Conservation (phyloP, 1,284 basidiomycete genomes). For the Fomitopsis pinicola region DNA sequence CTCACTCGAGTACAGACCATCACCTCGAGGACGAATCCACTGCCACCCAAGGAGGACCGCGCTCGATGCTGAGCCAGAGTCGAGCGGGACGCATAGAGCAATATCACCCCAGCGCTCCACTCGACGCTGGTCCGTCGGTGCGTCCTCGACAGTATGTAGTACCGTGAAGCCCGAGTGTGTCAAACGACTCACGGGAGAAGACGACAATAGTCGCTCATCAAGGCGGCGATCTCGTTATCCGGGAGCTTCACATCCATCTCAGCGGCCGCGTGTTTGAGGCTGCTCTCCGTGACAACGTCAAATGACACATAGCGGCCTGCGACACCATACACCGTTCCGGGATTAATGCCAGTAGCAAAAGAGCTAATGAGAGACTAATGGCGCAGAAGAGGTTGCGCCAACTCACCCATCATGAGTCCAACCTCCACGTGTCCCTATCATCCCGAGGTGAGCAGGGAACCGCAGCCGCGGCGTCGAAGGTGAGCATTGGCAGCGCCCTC, state of each 20-base stretch:
- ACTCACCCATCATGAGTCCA: slow-evolving; percentile 29
- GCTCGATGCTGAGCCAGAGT: background rate
- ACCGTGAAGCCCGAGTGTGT: background rate
- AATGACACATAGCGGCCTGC: slow-evolving; percentile 28
- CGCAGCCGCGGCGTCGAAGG: too few relatives aligned
- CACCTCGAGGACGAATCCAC: too few relatives aligned
- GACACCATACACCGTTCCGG: background rate
- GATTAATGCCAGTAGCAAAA: background rate
- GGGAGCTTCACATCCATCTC: slow-evolving; percentile 17
- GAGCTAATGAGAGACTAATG: too few relatives aligned
- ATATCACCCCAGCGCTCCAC: background rate
- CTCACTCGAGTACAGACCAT: too few relatives aligned
- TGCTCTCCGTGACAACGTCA: slow-evolving; percentile 24
- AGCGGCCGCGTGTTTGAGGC: slow-evolving; percentile 24
- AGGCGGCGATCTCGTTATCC: slow-evolving; percentile 9
- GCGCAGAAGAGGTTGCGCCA: background rate
- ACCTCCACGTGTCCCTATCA: slow-evolving; percentile 29
- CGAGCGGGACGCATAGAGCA: background rate
- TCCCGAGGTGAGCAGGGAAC: background rate
- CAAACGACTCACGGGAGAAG: slow-evolving; percentile 19
- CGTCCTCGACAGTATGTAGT: background rate
- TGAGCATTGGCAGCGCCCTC: slow-evolving; percentile 16
- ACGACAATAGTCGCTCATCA: slow-evolving; percentile 24
- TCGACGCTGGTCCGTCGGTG: background rate
- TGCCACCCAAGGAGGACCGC: too few relatives aligned